phyloP scores from a whole-genome alignment of 1,284 basidiomycete species.

The Pyrrhoderma noxium region DNA sequence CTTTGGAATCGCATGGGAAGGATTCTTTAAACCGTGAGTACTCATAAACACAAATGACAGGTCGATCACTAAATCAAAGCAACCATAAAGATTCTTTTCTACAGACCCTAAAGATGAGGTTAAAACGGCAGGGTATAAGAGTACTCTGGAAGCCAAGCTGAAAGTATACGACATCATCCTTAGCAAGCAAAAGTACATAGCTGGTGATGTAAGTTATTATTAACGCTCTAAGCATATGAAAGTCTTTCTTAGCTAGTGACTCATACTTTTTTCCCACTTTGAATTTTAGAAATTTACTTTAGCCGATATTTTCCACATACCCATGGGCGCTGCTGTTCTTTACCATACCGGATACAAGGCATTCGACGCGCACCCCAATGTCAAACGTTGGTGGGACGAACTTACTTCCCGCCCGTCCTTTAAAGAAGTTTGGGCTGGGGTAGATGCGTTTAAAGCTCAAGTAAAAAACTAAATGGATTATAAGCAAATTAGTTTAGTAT shows the following conservation, averaged over 20 bases:
- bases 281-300: slow-evolving; percentile 10
- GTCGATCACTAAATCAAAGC: background rate
- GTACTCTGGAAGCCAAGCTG: slow-evolving; percentile 30
- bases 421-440: slow-evolving; percentile 19
- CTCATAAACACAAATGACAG: background rate
- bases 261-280: slow-evolving; percentile 1
- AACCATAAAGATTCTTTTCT: background rate
- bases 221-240: background rate
- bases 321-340: slow-evolving; percentile 5
- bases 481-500: too few relatives aligned
- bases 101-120: background rate
- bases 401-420: slow-evolving; percentile 22
- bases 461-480: background rate
- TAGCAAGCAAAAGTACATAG: slow-evolving; percentile 39
- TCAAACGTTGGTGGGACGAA: slow-evolving; percentile 22
- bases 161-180: slow-evolving; percentile 42
- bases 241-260: background rate
- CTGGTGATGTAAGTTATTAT: slow-evolving; percentile 31
- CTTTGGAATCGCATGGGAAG: slow-evolving; percentile 34
- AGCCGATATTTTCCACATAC: slow-evolving; percentile 16
- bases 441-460: background rate
- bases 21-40: slow-evolving; percentile 40
- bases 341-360: slow-evolving; percentile 1
- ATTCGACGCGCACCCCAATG: slow-evolving; percentile 1
- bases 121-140: slow-evolving; percentile 22